Base-by-base conservation (phyloP, 2,329 filamentous ascomycete species). In the Aspergillus quadrilineatus region DNA sequence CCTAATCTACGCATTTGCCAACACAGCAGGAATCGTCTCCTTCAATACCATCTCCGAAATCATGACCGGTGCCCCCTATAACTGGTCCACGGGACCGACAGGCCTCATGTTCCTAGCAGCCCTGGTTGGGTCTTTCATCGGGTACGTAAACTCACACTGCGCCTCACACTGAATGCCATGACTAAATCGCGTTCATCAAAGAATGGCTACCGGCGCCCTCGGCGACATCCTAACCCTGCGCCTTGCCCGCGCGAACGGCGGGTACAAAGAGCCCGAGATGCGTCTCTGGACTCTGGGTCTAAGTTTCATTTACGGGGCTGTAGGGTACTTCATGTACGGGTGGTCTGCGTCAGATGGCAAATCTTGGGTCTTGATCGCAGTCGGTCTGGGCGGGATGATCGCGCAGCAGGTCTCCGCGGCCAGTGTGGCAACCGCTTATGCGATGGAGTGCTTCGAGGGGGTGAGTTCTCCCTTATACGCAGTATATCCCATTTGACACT, bases 181-280 rank as follows among this genome's bases (percentile, higher is more conserved):
- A 22, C 22, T 22, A 22, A 22, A 22, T 2, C 22, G 22, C 22
- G 1, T 22, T 22, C 22, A 22, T 22, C 22, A 22, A 22, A 80
- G 76, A 77, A 82, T 63, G 80, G 80, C 60, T 0, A 60, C 67
- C 41, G 71, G 70, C 12, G 65, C 66, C 12, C 56, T 71, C 9
- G 69, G 67, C 1, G 70, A 74, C 53, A 61, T 63, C 57, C 52
- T 73, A 9, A 66, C 73, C 3, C 63, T 74, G 12, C 52, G 59
- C n/a, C 65, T 75, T 10, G 66, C 71, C 7, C 66, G 69, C 9
- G 66, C 67, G 10, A 74, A 74, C 52, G 67, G 64, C 22, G 70
- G 69, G 4, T 67, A 71, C 42, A 72, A 74, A 57, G 72, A 73
- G 30, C 72, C 71, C 10, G 72, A 75, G 45, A 73, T 74, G 72